phyloP scores from a whole-genome alignment of 768 basidiomycete species.

The Candolleomyces eurysporus region DNA sequence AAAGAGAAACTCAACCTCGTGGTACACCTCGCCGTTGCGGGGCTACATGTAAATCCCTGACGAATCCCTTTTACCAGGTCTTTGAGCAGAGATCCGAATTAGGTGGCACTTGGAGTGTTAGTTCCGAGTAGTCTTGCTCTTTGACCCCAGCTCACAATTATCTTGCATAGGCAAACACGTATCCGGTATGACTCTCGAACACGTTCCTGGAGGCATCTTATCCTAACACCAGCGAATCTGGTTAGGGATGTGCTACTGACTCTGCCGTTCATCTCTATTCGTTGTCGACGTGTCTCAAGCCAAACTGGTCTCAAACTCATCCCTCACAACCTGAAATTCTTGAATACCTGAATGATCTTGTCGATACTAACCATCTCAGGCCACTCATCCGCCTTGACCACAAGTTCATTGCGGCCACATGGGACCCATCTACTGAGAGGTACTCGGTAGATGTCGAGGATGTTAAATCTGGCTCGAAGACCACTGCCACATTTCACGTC shows the following conservation, averaged over 20 bases:
- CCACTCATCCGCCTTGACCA: constrained; percentile 41
- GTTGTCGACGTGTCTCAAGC: not conserved
- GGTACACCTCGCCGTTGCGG: not conserved
- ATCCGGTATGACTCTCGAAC: not conserved
- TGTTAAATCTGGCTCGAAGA: not conserved
- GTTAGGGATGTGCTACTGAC: not conserved
- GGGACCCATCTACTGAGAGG: constrained; percentile 28
- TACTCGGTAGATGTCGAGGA: not conserved
- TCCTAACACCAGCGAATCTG: not conserved
- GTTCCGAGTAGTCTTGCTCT: not conserved
- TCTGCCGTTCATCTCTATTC: not conserved
- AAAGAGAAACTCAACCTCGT: not conserved
- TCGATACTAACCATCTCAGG: constrained; percentile 20
- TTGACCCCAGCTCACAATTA: not conserved
- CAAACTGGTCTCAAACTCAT: not conserved
- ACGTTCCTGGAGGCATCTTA: not conserved
- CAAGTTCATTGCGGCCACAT: constrained; percentile 42
- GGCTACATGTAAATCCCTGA: not conserved
- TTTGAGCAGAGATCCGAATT: not conserved
- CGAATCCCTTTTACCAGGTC: not conserved
- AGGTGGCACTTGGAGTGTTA: not conserved
- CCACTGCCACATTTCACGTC: not conserved
- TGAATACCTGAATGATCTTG: not conserved
- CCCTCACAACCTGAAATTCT: constrained; percentile 6
- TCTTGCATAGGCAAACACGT: not conserved